Evolutionary conservation across 2,329 filamentous ascomycete genomes (phyloP).

Genomic region (Calonectria ilicicola): DNA sequence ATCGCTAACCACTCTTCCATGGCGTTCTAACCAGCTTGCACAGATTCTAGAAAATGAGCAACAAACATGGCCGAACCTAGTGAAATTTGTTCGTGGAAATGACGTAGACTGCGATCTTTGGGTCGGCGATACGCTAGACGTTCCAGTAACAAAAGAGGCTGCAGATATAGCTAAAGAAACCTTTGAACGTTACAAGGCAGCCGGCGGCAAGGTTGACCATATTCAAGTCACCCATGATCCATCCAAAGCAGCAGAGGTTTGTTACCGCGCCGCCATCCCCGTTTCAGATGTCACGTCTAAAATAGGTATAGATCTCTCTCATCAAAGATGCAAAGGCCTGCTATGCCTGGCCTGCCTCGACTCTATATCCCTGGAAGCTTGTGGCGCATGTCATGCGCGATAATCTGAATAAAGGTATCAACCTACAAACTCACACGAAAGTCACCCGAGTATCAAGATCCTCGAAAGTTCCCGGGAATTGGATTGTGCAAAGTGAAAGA

Average conservation of each 20-base stretch:
- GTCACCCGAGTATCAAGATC: background rate
- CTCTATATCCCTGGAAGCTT: constrained; percentile 28
- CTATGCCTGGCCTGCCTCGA: constrained; percentile 30
- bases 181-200: constrained; percentile 23
- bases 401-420: constrained; percentile 21
- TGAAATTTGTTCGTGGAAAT: constrained; percentile 20
- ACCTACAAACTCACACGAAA: constrained; percentile 21
- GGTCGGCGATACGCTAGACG: constrained; percentile 28
- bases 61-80: constrained; percentile 23
- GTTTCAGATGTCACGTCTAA: background rate
- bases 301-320: constrained; percentile 10
- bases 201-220: constrained; percentile 25
- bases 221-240: constrained; percentile 24
- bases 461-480: background rate
- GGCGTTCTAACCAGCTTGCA: background rate
- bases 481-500: constrained; percentile 18
- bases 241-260: constrained; percentile 14
- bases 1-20: background rate
- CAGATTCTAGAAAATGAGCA: constrained; percentile 27
- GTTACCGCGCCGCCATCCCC: background rate
- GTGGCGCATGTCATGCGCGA: constrained; percentile 25
- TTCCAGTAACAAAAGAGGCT: constrained; percentile 23
- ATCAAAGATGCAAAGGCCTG: constrained; percentile 26
- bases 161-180: constrained; percentile 9
- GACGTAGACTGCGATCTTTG: constrained; percentile 27